Percentiles rank a stretch among this genome's conserved stretches.
phyloP scores from a whole-genome alignment of 164 flowering plant genomes.

The Tetracentron sinense region DNA sequence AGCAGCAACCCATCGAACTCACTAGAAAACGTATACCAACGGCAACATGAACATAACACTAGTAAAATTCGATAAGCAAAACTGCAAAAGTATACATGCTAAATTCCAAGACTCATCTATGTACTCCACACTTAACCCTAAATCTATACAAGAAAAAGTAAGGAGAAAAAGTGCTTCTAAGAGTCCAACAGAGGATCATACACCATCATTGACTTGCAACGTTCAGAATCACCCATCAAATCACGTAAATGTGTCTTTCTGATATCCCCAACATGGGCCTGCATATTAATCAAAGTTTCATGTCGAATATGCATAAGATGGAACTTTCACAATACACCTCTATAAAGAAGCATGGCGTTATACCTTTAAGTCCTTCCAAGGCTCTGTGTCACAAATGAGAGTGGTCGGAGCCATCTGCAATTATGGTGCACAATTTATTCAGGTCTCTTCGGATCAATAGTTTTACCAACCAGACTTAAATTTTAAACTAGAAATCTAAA shows the following conservation, averaged over 20 bases:
- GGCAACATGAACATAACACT: neutral
- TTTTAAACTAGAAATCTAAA: no score
- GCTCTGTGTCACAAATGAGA: slow-evolving; percentile 68
- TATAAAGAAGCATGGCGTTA: neutral
- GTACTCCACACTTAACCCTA: neutral
- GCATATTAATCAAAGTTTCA: slow-evolving; percentile 1
- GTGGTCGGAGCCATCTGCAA: slow-evolving; percentile 55
- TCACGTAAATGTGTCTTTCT: slow-evolving; percentile 78
- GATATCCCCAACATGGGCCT: slow-evolving; percentile 77
- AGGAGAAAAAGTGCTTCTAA: neutral
- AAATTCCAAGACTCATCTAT: neutral
- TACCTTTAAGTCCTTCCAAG: slow-evolving; percentile 91
- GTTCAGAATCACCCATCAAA: slow-evolving; percentile 58
- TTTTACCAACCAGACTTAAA: no score
- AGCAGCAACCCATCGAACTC: slow-evolving; percentile 78
- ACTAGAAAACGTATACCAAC: slow-evolving; percentile 30
- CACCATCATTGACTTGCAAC: slow-evolving; percentile 82
- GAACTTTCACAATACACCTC: neutral
- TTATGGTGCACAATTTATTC: no score
- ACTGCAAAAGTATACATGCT: slow-evolving; percentile 9
- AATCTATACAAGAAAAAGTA: neutral
- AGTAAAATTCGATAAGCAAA: slow-evolving; percentile 13
- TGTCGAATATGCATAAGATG: neutral
- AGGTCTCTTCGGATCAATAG: neutral
- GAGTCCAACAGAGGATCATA: slow-evolving; percentile 29